Evolutionary conservation across 805 yeast genomes (phyloP).

Genomic region (Blastobotrys chiropterorum): DNA sequence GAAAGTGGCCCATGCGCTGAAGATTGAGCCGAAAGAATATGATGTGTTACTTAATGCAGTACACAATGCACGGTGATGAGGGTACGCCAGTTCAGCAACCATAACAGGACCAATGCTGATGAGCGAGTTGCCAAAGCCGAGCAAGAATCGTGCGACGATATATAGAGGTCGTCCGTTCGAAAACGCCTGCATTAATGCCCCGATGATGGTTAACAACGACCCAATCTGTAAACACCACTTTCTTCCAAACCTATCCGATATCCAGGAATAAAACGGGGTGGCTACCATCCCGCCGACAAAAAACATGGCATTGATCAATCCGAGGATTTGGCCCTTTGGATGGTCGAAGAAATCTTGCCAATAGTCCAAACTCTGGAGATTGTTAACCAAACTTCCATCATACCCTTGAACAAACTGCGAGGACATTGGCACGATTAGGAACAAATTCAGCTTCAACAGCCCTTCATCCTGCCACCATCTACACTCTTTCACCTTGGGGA

Average conservation of each 20-base stretch:
- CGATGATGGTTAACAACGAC: constrained; percentile 56
- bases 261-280: constrained; percentile 51
- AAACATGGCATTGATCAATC: constrained; percentile 25
- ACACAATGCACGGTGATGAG: constrained; percentile 37
- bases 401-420: constrained; percentile 15
- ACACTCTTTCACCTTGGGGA: neutral
- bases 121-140: constrained; percentile 50
- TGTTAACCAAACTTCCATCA: constrained; percentile 18
- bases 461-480: constrained; percentile 12
- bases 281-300: constrained; percentile 59
- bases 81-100: constrained; percentile 43
- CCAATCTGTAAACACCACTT: constrained; percentile 55
- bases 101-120: constrained; percentile 2
- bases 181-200: constrained; percentile 62
- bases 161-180: constrained; percentile 45
- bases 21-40: constrained; percentile 39
- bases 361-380: constrained; percentile 19
- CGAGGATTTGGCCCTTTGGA: constrained; percentile 14
- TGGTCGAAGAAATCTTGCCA: constrained; percentile 15
- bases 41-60: constrained; percentile 55
- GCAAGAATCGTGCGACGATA: constrained; percentile 64
- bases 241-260: constrained; percentile 65
- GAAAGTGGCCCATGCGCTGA: constrained; percentile 47
- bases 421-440: constrained; percentile 11
- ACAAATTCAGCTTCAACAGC: constrained; percentile 12